These are phyloP conservation scores for Dryadomyces sulphureus DNA, from an alignment of 2,329 filamentous ascomycete genomes.

Conservation along the genomic window DNA sequence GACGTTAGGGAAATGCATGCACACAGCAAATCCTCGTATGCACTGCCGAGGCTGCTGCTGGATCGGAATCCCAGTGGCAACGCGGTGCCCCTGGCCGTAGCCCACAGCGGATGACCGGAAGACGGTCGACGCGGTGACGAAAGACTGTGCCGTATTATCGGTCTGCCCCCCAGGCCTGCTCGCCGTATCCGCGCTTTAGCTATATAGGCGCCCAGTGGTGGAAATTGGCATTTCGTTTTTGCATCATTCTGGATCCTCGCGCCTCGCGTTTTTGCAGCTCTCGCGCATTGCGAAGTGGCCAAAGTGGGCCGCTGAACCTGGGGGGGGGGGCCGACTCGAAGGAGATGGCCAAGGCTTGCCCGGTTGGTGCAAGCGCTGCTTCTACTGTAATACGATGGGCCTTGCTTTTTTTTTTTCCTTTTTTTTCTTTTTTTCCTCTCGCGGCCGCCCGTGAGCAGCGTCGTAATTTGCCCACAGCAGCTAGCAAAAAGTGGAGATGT, in stretches of 20 bases:
- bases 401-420: neutral
- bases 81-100: no score
- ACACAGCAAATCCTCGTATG: no score
- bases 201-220: neutral
- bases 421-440: neutral
- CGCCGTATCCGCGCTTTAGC: no score
- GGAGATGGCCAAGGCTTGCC: neutral
- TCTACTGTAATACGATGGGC: neutral
- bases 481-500: neutral
- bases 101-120: no score
- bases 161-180: no score
- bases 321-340: neutral
- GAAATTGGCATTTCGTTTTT: neutral
- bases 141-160: no score
- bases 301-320: neutral
- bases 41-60: no score
- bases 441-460: neutral
- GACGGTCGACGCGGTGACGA: no score
- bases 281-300: constrained; percentile 7
- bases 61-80: no score
- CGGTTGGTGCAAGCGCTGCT: neutral
- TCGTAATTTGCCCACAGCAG: constrained; percentile 1
- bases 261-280: constrained; percentile 9
- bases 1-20: no score
- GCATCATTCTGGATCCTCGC: constrained; percentile 5